Evolutionary conservation across 2,329 filamentous ascomycete genomes (phyloP), one percentile per base, ranked within the genome.

Genomic region (Pseudocercospora fijiensis): DNA sequence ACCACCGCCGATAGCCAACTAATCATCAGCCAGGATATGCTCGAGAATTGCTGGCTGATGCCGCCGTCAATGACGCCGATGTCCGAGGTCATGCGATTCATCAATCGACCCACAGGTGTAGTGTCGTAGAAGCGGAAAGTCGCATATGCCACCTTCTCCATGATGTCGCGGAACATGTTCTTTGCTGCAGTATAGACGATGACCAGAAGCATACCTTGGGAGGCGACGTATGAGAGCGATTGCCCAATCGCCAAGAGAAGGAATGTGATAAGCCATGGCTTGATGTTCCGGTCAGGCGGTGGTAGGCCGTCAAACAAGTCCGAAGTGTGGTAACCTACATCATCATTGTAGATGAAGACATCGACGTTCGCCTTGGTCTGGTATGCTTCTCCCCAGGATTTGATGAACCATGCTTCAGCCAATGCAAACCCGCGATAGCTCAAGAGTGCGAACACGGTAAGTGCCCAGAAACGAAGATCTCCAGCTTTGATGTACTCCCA

Each of bases 121-220:
- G 91, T 87, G 74, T 97, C 93, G 78, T 96, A 95, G 76, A 93
- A 97, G 0, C 92, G 87, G 78, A 97, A 96, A 0, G 89, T 93
- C 0, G 92, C 90, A 70, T 87, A 85, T 73, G 89, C 89, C 57
- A 96, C 90, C 58, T 85, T 85, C 1, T 84, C 79, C 78, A 96
- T 86, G 20, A 91, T 90, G 43, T 86, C 82, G 65, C 81, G 81
- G 77, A 96, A 96, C 57, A 97, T 84, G 6, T 82, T 80, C 70
- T 89, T 90, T 0, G 90, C 91, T 0, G 92, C 91, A 30, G 85
- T 85, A 74, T 95, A 93, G 22, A 91, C 86, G 67, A 96, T 90
- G n/a, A 89, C 79, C 11, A 93, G 83, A 72, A 94, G 85, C 30
- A 91, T 82, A 5, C 87, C 77, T 65, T 91, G 87, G 0, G 86